Conservation (phyloP, 108 stramenopile species). For the Hondaea fermentalgiana region DNA sequence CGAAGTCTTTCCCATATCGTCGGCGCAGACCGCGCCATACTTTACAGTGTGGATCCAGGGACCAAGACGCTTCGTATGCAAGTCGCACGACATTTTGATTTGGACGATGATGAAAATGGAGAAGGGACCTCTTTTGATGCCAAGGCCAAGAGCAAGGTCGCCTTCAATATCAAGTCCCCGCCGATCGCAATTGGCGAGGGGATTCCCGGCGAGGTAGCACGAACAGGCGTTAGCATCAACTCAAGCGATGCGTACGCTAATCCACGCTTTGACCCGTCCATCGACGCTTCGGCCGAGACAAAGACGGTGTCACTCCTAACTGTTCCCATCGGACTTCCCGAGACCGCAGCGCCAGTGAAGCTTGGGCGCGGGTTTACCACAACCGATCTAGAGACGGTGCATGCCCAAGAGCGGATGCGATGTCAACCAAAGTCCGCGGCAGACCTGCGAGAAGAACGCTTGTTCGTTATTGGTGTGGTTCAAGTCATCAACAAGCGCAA, state of each 20-base stretch:
- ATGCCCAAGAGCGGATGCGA: neutral
- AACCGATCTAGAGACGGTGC: neutral
- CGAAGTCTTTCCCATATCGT: neutral
- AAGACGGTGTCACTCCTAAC: constrained; percentile 40
- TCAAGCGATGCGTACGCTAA: constrained; percentile 33
- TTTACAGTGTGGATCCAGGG: neutral
- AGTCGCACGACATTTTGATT: neutral
- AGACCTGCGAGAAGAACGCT: neutral
- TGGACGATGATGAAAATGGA: neutral
- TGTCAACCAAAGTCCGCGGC: neutral
- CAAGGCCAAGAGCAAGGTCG: too few species aligned
- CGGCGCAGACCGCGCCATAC: neutral
- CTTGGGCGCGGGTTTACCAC: neutral
- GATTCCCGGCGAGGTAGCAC: neutral
- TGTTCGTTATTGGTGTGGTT: neutral
- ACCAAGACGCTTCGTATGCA: neutral
- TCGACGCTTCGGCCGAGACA: constrained; percentile 39
- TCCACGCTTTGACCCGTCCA: constrained; percentile 18
- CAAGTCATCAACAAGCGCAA: constrained; percentile 24
- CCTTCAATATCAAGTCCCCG: neutral
- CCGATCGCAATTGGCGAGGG: neutral
- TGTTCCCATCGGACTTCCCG: constrained; percentile 29
- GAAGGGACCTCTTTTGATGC: too few species aligned
- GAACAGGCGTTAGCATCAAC: constrained; percentile 14
- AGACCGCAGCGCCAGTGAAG: neutral